phyloP scores from a whole-genome alignment of 2,329 filamentous ascomycete species.

The Ceratocystis huliohia region DNA sequence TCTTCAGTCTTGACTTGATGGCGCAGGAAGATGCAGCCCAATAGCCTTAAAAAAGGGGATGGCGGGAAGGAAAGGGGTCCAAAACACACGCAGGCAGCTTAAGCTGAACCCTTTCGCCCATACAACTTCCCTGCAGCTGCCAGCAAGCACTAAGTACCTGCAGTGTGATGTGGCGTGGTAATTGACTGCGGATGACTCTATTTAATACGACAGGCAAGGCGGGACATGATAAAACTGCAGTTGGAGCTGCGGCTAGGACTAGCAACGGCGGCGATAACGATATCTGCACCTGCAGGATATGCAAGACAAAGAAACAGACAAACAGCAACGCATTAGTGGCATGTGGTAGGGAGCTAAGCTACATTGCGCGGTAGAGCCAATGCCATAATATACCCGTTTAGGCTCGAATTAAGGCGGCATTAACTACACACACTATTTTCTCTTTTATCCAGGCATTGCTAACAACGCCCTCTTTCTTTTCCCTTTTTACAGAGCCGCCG shows the following conservation, averaged over 20 bases:
- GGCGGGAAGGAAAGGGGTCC: background rate
- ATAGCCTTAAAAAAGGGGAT: background rate
- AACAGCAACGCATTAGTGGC: no score
- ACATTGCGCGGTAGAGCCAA: no score
- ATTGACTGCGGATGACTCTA: background rate
- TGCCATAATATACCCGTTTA: no score
- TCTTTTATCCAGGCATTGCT: background rate
- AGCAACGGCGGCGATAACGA: background rate
- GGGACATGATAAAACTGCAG: conserved; percentile 7
- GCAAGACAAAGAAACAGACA: background rate
- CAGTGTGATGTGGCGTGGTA: background rate
- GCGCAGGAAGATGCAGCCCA: background rate
- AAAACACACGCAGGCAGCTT: background rate
- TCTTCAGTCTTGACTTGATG: background rate
- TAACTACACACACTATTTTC: background rate
- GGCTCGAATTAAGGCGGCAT: no score
- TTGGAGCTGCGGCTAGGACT: background rate
- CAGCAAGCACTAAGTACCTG: conserved; percentile 3
- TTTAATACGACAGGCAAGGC: conserved; percentile 14
- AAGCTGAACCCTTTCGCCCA: background rate
- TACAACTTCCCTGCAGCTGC: conserved; percentile 3
- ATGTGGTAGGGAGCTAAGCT: no score
- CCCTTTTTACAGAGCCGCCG: conserved; percentile 46
- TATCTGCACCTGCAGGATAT: background rate
- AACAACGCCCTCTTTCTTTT: conserved; percentile 5